These are phyloP conservation scores for Uncinocarpus reesii DNA, from an alignment of 2,329 filamentous ascomycete species.

Conservation along the genomic window DNA sequence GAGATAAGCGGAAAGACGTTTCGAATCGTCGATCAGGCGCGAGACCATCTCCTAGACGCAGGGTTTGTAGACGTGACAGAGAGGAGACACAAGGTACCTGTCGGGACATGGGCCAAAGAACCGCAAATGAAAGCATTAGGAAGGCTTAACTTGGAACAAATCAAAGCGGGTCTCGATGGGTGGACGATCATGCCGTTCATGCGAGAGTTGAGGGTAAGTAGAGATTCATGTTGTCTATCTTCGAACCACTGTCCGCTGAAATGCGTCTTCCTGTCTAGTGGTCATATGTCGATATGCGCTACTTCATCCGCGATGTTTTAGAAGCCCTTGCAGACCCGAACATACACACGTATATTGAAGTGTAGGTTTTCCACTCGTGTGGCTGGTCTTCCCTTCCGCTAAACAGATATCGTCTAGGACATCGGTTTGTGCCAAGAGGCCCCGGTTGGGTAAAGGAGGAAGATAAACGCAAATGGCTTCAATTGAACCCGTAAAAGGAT, in stretches of 20 bases:
- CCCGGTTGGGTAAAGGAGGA: not conserved
- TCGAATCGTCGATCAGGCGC: slow-evolving; percentile 18
- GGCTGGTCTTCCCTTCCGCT: not conserved
- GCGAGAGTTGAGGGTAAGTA: slow-evolving; percentile 11
- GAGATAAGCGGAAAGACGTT: slow-evolving; percentile 26
- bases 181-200: slow-evolving; percentile 11
- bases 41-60: slow-evolving; percentile 23
- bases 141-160: slow-evolving; percentile 5
- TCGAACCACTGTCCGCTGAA: not conserved
- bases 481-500: too few relatives aligned
- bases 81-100: slow-evolving; percentile 23
- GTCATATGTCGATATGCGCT: slow-evolving; percentile 9
- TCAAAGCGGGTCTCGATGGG: slow-evolving; percentile 9
- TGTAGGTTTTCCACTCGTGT: slow-evolving; percentile 1
- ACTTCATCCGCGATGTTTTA: slow-evolving; percentile 3
- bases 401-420: not conserved
- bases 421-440: slow-evolving; percentile 2
- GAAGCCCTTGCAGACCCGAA: slow-evolving; percentile 7
- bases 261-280: not conserved
- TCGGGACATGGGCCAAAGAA: slow-evolving; percentile 24
- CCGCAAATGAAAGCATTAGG: slow-evolving; percentile 4
- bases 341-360: slow-evolving; percentile 8
- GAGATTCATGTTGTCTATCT: not conserved
- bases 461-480: too few relatives aligned
- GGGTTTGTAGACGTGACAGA: slow-evolving; percentile 26